phyloP scores from a whole-genome alignment of 139 green algal species.

The Astrephomene gubernaculifera region DNA sequence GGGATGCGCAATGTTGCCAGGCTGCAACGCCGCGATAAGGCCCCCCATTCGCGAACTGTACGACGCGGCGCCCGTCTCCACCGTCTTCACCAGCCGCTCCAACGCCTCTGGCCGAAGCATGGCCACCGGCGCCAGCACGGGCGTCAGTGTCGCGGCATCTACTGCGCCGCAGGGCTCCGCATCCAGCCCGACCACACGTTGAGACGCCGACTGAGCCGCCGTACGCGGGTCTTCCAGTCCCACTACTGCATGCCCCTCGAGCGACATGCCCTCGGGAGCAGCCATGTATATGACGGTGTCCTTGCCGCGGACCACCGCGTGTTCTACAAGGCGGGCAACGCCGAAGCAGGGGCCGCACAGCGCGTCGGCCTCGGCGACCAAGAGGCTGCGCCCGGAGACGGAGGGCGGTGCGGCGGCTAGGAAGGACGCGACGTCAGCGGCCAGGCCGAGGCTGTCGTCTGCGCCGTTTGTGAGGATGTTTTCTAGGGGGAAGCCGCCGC shows the following conservation, averaged over 20 bases:
- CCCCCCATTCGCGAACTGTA: neutral
- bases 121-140: slow-evolving; percentile 38
- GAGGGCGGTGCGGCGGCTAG: neutral
- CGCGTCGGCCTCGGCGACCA: slow-evolving; percentile 38
- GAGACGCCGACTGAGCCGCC: neutral
- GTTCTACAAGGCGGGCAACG: slow-evolving; percentile 52
- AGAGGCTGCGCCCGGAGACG: neutral
- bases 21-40: slow-evolving; percentile 4
- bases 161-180: neutral
- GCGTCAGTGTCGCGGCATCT: neutral
- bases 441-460: slow-evolving; percentile 10
- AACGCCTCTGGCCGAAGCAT: slow-evolving; percentile 37
- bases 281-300: slow-evolving; percentile 50
- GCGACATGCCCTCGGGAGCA: slow-evolving; percentile 21
- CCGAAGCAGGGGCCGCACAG: slow-evolving; percentile 44
- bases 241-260: slow-evolving; percentile 13
- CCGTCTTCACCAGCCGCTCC: neutral
- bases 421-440: slow-evolving; percentile 11
- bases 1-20: slow-evolving; percentile 2
- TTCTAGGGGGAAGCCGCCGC: slow-evolving; percentile 10
- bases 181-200: neutral
- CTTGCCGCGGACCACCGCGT: slow-evolving; percentile 53
- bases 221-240: slow-evolving; percentile 1
- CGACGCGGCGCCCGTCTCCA: neutral
- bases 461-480: slow-evolving; percentile 35